These are phyloP conservation scores for Pezicula carpinea DNA, from an alignment of 2,329 filamentous ascomycete species.

Conservation along the genomic window DNA sequence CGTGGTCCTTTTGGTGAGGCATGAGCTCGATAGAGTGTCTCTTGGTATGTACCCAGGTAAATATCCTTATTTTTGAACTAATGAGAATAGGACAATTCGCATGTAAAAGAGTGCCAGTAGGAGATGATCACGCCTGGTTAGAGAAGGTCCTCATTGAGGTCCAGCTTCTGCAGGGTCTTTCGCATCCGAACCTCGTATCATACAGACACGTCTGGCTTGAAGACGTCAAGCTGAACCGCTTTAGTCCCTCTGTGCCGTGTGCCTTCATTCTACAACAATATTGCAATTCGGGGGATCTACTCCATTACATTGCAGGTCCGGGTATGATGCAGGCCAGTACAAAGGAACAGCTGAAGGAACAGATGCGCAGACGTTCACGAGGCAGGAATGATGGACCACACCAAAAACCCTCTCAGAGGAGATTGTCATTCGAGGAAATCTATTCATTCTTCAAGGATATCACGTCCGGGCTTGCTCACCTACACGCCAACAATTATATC, in stretches of 20 bases:
- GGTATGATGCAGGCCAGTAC: constrained; percentile 55
- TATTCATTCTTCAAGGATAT: constrained; percentile 97
- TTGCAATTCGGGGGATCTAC: constrained; percentile 88
- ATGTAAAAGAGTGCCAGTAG: constrained; percentile 94
- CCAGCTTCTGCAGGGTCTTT: constrained; percentile 83
- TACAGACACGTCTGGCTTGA: constrained; percentile 98
- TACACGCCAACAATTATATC: constrained; percentile 89
- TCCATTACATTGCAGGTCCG: constrained; percentile 77
- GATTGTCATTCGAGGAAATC: constrained; percentile 78
- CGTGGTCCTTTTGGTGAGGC: constrained; percentile 88
- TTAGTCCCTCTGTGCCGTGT: constrained; percentile 87
- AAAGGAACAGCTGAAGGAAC: constrained; percentile 83
- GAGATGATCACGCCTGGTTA: constrained; percentile 90
- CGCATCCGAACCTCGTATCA: constrained; percentile 91
- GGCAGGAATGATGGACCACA: constrained; percentile 61
- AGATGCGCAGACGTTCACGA: constrained; percentile 75
- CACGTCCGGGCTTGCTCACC: constrained; percentile 82
- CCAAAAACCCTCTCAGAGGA: constrained; percentile 17
- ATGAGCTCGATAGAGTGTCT: constrained; percentile 83
- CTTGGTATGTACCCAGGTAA: constrained; percentile 43
- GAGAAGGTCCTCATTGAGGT: constrained; percentile 94
- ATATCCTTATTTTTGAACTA: constrained; percentile 6
- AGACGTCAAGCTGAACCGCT: constrained; percentile 75
- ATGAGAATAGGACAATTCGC: constrained; percentile 64
- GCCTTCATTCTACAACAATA: constrained; percentile 98